These are phyloP conservation scores for Cyphellophora attinorum DNA, from an alignment of 2,329 filamentous ascomycete genomes.

Conservation along the genomic window DNA sequence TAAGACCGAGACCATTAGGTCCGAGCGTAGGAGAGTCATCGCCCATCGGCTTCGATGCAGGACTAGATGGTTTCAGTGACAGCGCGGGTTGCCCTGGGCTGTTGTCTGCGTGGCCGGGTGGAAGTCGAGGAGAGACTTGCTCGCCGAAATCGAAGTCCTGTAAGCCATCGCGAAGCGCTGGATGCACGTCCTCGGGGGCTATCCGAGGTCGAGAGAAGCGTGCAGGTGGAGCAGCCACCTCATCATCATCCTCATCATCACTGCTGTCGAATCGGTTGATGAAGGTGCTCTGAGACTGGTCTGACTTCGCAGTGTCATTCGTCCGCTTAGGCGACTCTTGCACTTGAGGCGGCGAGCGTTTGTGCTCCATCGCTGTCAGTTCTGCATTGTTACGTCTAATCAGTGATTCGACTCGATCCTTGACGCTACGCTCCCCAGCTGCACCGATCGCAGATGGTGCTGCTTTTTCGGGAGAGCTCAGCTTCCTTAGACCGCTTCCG, in stretches of 20 bases:
- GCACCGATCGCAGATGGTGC: background rate
- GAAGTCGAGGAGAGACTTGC: constrained; percentile 2
- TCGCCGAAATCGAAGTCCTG: constrained; percentile 15
- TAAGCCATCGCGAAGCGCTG: constrained; percentile 26
- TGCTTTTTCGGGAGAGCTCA: background rate
- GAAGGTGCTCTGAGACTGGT: constrained; percentile 20
- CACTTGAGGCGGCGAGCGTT: background rate
- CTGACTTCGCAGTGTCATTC: background rate
- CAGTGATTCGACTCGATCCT: constrained; percentile 15
- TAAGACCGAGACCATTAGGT: constrained; percentile 55
- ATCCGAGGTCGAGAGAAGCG: constrained; percentile 7
- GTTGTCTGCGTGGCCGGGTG: constrained; percentile 7
- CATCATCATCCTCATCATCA: constrained; percentile 29
- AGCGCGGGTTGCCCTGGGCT: constrained; percentile 9
- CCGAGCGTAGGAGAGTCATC: constrained; percentile 72
- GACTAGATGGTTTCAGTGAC: constrained; percentile 10
- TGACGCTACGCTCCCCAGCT: constrained; percentile 5
- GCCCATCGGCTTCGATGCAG: constrained; percentile 11
- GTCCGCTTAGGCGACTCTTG: background rate
- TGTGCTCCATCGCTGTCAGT: constrained; percentile 10
- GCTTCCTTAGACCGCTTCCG: background rate
- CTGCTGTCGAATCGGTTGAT: constrained; percentile 23
- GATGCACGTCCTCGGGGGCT: constrained; percentile 26
- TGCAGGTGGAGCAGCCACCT: constrained; percentile 19
- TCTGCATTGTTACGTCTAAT: constrained; percentile 18